Evolutionary conservation across 305 asterid genomes (phyloP).

Genomic region (Fraxinus nigra): DNA sequence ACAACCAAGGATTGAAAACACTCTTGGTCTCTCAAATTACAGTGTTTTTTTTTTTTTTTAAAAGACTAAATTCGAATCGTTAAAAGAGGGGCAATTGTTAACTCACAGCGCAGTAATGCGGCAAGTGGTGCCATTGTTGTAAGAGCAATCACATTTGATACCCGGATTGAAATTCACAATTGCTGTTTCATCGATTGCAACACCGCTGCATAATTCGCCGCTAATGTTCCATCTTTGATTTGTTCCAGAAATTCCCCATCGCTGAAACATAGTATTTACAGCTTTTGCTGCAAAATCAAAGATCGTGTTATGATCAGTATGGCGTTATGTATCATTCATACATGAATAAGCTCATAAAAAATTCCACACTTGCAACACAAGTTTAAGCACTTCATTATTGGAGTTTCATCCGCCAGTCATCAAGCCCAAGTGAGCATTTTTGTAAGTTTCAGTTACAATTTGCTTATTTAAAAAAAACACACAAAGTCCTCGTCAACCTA

Average conservation of each 20-base stretch:
- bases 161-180: constrained; percentile 46
- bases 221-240: constrained; percentile 52
- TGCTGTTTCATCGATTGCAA: constrained; percentile 37
- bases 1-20: not conserved
- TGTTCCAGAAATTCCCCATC: constrained; percentile 42
- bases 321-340: not conserved
- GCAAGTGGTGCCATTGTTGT: constrained; percentile 37
- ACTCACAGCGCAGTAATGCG: constrained; percentile 66
- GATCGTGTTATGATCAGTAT: not conserved
- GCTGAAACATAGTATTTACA: constrained; percentile 49
- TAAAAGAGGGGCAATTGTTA: not conserved
- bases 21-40: not conserved
- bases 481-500: not conserved
- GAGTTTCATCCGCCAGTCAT: not conserved
- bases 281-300: constrained; percentile 40
- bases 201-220: constrained; percentile 63
- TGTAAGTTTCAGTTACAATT: not conserved
- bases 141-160: constrained; percentile 66
- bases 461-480: not conserved
- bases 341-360: not conserved
- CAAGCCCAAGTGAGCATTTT: not conserved
- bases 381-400: not conserved
- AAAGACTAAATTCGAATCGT: not conserved
- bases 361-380: not conserved
- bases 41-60: not conserved